Evolutionary conservation across 2,329 filamentous ascomycete species (phyloP).

Genomic region (Colletotrichum paranaense): DNA sequence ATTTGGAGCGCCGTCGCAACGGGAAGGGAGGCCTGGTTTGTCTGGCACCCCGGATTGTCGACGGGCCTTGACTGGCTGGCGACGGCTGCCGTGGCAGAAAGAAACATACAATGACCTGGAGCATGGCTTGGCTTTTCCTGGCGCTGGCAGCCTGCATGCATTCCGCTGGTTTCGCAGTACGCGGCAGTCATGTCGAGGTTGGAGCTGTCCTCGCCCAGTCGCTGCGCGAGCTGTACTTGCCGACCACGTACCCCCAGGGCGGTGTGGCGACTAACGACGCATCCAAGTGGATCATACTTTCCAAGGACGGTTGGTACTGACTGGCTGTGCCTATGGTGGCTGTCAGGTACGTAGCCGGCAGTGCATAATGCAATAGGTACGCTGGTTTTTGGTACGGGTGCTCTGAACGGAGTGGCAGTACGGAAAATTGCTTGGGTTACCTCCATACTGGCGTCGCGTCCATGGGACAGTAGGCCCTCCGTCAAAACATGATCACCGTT

Average conservation of each 20-base stretch:
- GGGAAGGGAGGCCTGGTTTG: not conserved
- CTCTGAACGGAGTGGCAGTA: not conserved
- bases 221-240: not conserved
- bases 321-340: not conserved
- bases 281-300: not conserved
- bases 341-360: constrained; percentile 14
- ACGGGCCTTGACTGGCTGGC: not conserved
- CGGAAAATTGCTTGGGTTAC: not conserved
- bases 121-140: not conserved
- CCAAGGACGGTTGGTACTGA: not conserved
- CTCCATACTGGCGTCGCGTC: not conserved
- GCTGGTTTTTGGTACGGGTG: not conserved
- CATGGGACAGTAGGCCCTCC: not conserved
- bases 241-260: constrained; percentile 1
- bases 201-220: not conserved
- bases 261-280: constrained; percentile 16
- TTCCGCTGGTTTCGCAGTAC: constrained; percentile 1
- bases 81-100: not conserved
- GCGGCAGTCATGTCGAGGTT: not conserved
- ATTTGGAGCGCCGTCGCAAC: not conserved
- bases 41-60: not conserved
- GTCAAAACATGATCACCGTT: not conserved
- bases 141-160: constrained; percentile 8
- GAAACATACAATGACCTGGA: not conserved
- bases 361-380: not conserved